phyloP scores from a whole-genome alignment of 768 basidiomycete species.

The Podaxis sp. region DNA sequence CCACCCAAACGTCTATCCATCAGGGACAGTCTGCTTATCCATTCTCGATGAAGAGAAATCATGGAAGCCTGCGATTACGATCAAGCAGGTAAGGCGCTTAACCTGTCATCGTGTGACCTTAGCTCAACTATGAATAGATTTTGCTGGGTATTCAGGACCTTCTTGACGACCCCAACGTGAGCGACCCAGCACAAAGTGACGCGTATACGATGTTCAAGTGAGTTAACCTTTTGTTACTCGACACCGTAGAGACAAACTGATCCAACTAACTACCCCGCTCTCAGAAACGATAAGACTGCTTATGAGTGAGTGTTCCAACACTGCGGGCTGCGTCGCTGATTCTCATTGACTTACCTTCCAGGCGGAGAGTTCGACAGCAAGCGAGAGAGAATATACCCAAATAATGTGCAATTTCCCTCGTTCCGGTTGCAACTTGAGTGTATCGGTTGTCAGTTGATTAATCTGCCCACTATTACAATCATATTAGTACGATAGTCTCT shows the following conservation, averaged over 20 bases:
- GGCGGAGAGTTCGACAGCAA: slow-evolving; percentile 79
- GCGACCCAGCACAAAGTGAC: slow-evolving; percentile 97
- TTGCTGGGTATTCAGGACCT: slow-evolving; percentile 95
- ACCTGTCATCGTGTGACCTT: slow-evolving; percentile 1
- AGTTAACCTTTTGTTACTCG: slow-evolving; percentile 28
- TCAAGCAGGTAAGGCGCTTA: slow-evolving; percentile 76
- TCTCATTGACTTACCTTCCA: slow-evolving; percentile 27
- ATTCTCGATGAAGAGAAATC: slow-evolving; percentile 98
- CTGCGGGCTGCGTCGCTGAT: background rate
- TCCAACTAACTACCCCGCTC: slow-evolving; percentile 12
- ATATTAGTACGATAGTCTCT: background rate
- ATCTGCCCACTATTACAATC: background rate
- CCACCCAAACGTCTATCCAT: slow-evolving; percentile 98
- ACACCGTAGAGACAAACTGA: background rate
- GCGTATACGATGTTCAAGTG: slow-evolving; percentile 99
- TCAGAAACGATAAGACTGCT: slow-evolving; percentile 88
- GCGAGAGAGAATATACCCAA: slow-evolving; percentile 90
- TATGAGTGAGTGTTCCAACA: slow-evolving; percentile 71
- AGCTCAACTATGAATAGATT: slow-evolving; percentile 53
- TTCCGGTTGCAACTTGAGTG: background rate
- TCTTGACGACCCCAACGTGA: slow-evolving; percentile 92
- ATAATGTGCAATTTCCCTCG: slow-evolving; percentile 36
- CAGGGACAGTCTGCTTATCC: slow-evolving; percentile 96
- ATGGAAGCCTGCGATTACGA: slow-evolving; percentile 98
- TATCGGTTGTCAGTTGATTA: background rate